These are phyloP conservation scores for Glycine tomentella DNA, from an alignment of 306 rosid species.

Conservation along the genomic window DNA sequence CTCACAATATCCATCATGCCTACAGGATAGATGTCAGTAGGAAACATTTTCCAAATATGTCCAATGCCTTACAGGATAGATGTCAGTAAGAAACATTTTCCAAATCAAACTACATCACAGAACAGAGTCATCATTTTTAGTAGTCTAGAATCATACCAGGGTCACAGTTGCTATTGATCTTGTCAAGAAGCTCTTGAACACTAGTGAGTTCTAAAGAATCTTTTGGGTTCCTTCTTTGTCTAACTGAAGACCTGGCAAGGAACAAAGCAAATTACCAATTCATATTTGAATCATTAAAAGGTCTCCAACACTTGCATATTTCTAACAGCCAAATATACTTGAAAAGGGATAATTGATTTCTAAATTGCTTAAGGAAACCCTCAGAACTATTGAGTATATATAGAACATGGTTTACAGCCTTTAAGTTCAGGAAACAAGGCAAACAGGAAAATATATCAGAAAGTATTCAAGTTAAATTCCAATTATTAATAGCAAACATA, in stretches of 20 bases:
- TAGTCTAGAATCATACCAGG: slow-evolving; percentile 58
- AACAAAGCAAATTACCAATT: slow-evolving; percentile 36
- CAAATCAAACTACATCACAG: slow-evolving; percentile 32
- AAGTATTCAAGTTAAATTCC: neutral
- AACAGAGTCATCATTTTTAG: slow-evolving; percentile 35
- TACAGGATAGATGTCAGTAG: slow-evolving; percentile 47
- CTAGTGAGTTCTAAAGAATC: slow-evolving; percentile 78
- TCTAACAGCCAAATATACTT: neutral
- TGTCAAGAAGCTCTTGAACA: slow-evolving; percentile 77
- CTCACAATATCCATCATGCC: slow-evolving; percentile 83
- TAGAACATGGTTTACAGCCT: neutral
- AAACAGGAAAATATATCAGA: neutral
- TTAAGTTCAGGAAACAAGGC: neutral
- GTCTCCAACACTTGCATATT: neutral
- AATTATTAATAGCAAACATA: neutral
- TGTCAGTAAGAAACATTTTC: too few relatives aligned
- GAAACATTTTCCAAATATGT: too few relatives aligned
- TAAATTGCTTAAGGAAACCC: slow-evolving; percentile 5
- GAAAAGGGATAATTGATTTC: neutral
- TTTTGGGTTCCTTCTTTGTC: slow-evolving; percentile 91
- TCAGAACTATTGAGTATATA: neutral
- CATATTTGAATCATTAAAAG: slow-evolving; percentile 16
- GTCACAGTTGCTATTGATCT: slow-evolving; percentile 72
- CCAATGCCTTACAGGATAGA: too few relatives aligned
- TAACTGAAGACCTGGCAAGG: slow-evolving; percentile 71